Evolutionary conservation across 495 filamentous ascomycete genomes (phyloP), one percentile per base, ranked within the genome.

Genomic region (Geoglossum glabrum): DNA sequence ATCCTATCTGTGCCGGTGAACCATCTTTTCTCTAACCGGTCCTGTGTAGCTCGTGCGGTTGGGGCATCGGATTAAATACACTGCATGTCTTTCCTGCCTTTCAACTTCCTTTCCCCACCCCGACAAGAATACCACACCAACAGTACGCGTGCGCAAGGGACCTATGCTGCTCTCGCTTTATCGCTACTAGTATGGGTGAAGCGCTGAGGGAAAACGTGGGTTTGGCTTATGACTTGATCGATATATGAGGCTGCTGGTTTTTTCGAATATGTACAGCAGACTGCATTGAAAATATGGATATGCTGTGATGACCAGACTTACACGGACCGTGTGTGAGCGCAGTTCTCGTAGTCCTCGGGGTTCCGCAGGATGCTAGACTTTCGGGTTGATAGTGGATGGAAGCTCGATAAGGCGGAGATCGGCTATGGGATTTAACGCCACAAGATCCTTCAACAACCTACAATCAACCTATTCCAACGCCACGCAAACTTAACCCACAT

Each of bases 31-130:
- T 51, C 33, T 38, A n/a, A n/a, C n/a, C n/a, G n/a, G n/a, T n/a
- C n/a, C n/a, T 46, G 36, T 28, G 67, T 62, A 82, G 79, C 79
- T 71, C 79, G 79, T 66, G 79, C 77, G 65, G 76, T 82, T 66
- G 71, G 71, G 63, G 77, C 70, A 49, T 66, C 74, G 64, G 79
- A 82, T 61, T 81, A 79, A 72, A 72, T 58, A 19, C 17, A 46
- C 27, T 58, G 1, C 30, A 30, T n/a, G 11, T 17, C 28, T n/a
- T 56, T 21, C 11, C 28, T n/a, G 23, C 23, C 43, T 15, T 9
- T 27, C 15, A 26, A 40, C 57, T 71, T 64, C 61, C 72, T 66
- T 60, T 70, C 64, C 61, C 63, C 64, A 57, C 74, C 71, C 15
- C 63, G 60, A 54, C 71, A 67, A 66, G 76, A 79, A 55, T 76